Conservation (phyloP, 2,329 filamentous ascomycete genomes). For the Sarocladium kiliense region DNA sequence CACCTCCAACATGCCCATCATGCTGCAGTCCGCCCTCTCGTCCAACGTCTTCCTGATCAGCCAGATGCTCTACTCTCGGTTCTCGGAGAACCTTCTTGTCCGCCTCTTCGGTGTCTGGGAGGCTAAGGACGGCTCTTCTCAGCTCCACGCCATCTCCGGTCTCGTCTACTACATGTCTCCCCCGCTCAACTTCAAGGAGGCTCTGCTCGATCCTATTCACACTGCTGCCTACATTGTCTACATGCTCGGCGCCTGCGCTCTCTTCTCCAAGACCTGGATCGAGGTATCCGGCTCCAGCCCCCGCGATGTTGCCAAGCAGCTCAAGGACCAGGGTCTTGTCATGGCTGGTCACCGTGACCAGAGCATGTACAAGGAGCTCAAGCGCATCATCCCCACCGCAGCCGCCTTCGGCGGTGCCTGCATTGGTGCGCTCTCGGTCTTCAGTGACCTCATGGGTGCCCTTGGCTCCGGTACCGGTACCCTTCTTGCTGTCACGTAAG, state of each 20-base stretch:
- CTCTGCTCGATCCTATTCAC: slow-evolving; percentile 93
- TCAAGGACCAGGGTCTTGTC: slow-evolving; percentile 98
- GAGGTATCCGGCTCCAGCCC: slow-evolving; percentile 98
- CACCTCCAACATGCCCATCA: slow-evolving; percentile 99
- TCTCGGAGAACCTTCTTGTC: slow-evolving; percentile 97
- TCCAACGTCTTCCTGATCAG: slow-evolving; percentile 99
- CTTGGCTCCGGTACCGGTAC: slow-evolving; percentile 97
- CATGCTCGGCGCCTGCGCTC: slow-evolving; percentile 95
- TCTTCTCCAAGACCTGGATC: slow-evolving; percentile 99
- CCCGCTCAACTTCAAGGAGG: slow-evolving; percentile 94
- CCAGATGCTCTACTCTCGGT: slow-evolving; percentile 98
- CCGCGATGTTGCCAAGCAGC: slow-evolving; percentile 96
- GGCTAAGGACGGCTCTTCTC: slow-evolving; percentile 89
- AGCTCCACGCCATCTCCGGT: slow-evolving; percentile 89
- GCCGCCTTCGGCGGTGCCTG: slow-evolving; percentile 98
- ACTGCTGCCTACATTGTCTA: slow-evolving; percentile 92
- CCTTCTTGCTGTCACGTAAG: slow-evolving; percentile 95
- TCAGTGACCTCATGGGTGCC: slow-evolving; percentile 91
- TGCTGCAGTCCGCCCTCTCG: slow-evolving; percentile 97
- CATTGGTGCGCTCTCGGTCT: slow-evolving; percentile 95
- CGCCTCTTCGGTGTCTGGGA: slow-evolving; percentile 98
- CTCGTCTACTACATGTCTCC: slow-evolving; percentile 99
- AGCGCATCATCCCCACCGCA: slow-evolving; percentile 97
- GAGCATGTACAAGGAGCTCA: slow-evolving; percentile 99
- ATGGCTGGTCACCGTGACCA: slow-evolving; percentile 99